Evolutionary conservation across 306 rosid genomes (phyloP), one percentile per base, ranked within the genome.

Genomic region (Echinosophora koreensis): DNA sequence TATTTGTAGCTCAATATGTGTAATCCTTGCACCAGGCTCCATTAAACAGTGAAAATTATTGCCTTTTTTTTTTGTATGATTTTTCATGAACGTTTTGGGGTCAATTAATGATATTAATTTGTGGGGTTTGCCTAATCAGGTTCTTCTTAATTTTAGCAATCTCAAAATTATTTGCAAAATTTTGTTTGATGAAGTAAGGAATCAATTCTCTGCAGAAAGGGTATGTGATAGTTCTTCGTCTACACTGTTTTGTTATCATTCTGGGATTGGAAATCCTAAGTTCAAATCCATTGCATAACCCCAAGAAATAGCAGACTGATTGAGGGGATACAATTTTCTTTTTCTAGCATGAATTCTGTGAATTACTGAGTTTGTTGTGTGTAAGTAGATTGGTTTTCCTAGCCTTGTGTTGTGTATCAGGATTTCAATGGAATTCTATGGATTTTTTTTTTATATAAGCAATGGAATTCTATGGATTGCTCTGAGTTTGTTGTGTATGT

Each of bases 181-280:
- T 7, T 39, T 71, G 41, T 15, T 70, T 8, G 17, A 12, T 37
- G 13, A 61, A 71, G 22, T 39, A 30, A 41, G 32, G 12, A 80
- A 55, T 55, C 55, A 52, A 42, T 65, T 49, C 42, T 64, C 69
- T 44, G 34, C 52, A 47, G 15, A 63, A 79, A 52, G 55, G 37
- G 18, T 66, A 6, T 30, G 3, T 35, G 5, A 8, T 44, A 27
- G 1, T 47, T 46, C 18, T 47, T 73, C 6, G 11, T 28, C 38
- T 16, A 55, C 3, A 5, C 41, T 28, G 17, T 22, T 22, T 22
- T 22, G 22, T 22, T 22, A 22, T 22, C 22, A 22, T 22, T 22
- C 22, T 22, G 1, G 22, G 56, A 3, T 22, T 11, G 22, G 22
- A 70, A 38, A 70, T 35, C 44, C 0, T 51, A 63, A 51, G 32